phyloP scores from a whole-genome alignment of 2,329 filamentous ascomycete genomes.

The Talaromyces funiculosus region DNA sequence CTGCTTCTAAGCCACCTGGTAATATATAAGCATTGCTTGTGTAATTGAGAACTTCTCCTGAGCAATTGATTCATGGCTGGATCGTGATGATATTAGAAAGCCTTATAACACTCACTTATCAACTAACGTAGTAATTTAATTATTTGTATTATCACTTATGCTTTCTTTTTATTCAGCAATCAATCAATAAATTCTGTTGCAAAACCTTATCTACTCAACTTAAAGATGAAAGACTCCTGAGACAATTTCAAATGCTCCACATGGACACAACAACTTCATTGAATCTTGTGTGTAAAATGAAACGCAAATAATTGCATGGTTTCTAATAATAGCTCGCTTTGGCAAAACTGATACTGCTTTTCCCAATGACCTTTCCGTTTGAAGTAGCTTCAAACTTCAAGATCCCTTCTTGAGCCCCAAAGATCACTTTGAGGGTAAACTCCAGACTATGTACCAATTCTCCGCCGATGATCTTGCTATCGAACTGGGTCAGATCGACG shows the following conservation, averaged over 20 bases:
- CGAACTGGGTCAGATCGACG: not conserved
- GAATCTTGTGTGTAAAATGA: not conserved
- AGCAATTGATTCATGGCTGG: not conserved
- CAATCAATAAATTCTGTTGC: not conserved
- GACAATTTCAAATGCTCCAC: not conserved
- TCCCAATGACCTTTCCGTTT: not conserved
- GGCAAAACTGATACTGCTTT: not conserved
- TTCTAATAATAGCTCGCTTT: not conserved
- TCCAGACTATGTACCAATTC: not conserved
- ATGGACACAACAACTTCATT: not conserved
- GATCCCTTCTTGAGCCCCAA: constrained; percentile 1
- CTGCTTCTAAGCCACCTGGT: not conserved
- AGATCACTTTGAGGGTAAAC: not conserved
- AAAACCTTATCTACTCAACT: not conserved
- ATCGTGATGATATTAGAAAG: not conserved
- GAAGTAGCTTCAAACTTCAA: not conserved
- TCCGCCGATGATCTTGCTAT: not conserved
- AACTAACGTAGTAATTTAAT: not conserved
- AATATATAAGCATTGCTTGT: not conserved
- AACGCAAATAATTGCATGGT: not conserved
- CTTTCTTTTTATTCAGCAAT: too few species aligned
- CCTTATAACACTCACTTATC: not conserved
- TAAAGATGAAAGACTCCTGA: not conserved
- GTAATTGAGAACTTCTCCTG: not conserved
- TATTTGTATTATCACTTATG: not conserved